Percentiles rank a stretch among this genome's conserved stretches.
phyloP scores from a whole-genome alignment of 2,329 filamentous ascomycete genomes.

The Fusarium brevicatenulatum region DNA sequence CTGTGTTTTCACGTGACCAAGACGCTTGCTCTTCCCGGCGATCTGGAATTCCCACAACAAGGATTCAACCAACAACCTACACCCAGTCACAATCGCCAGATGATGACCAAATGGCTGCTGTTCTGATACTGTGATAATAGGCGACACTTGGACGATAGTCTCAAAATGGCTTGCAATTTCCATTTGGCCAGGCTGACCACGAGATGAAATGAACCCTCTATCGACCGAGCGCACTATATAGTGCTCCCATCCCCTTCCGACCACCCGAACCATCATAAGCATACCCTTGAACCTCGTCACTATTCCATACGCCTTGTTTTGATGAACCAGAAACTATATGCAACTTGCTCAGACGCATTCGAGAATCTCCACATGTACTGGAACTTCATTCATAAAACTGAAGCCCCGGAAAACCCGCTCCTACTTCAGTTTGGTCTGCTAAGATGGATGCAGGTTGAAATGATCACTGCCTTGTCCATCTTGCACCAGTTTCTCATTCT shows the following conservation, averaged over 20 bases:
- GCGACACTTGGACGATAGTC: background rate
- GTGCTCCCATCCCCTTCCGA: conserved; percentile 27
- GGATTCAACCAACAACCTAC: conserved; percentile 36
- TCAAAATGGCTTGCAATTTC: conserved; percentile 1
- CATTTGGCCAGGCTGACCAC: conserved; percentile 1
- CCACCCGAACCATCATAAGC: conserved; percentile 31
- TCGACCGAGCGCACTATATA: conserved; percentile 1
- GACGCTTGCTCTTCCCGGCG: conserved; percentile 22
- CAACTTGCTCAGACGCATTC: background rate
- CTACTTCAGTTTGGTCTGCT: conserved; percentile 6
- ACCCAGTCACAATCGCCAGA: conserved; percentile 33
- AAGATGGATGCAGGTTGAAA: background rate
- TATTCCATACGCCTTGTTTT: background rate
- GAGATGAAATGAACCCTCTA: conserved; percentile 11
- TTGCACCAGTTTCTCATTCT: background rate
- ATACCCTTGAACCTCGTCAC: conserved; percentile 10
- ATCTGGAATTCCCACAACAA: conserved; percentile 37
- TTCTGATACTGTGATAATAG: conserved; percentile 10
- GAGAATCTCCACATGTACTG: background rate
- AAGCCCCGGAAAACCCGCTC: conserved; percentile 12
- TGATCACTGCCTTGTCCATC: background rate
- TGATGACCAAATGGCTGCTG: conserved; percentile 22
- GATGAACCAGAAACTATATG: background rate
- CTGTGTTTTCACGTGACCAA: conserved; percentile 29
- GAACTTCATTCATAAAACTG: conserved; percentile 1